Conservation (phyloP, 345 rosid species). For the Passiflora organensis region DNA sequence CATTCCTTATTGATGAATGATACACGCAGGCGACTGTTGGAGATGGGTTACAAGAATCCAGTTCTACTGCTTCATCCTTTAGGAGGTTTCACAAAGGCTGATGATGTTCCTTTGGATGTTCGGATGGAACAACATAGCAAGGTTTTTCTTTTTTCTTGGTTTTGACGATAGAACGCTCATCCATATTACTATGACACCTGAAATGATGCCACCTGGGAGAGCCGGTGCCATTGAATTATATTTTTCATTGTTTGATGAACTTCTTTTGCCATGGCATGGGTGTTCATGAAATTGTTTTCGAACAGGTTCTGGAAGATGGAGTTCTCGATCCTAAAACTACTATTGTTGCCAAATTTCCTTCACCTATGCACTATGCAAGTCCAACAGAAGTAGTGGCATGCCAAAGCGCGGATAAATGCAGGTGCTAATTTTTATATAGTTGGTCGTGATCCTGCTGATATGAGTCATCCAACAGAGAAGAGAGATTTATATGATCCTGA, state of each 20-base stretch:
- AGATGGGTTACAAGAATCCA: conserved; percentile 89
- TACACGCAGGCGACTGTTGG: conserved; percentile 69
- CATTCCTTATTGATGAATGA: conserved; percentile 94
- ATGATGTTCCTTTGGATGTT: conserved; percentile 91
- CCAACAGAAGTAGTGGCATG: conserved; percentile 99
- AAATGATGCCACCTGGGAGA: background rate
- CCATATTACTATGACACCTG: background rate
- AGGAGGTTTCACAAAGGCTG: conserved; percentile 93
- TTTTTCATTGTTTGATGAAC: background rate
- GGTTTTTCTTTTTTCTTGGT: conserved; percentile 33
- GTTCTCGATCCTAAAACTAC: conserved; percentile 90
- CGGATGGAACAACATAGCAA: conserved; percentile 94
- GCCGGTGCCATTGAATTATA: background rate
- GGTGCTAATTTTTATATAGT: conserved; percentile 98
- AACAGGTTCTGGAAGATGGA: conserved; percentile 86
- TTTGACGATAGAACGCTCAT: background rate
- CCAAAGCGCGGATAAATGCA: conserved; percentile 91
- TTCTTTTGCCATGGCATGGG: background rate
- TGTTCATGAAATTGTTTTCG: conserved; percentile 1
- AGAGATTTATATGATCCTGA: conserved; percentile 95
- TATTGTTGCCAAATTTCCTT: conserved; percentile 87
- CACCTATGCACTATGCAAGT: conserved; percentile 98
- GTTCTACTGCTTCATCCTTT: conserved; percentile 87
- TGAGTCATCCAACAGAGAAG: conserved; percentile 94
- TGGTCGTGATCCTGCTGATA: conserved; percentile 98